Evolutionary conservation across 179 eudicot genomes (phyloP).

Genomic region (Corrigiola litoralis): DNA sequence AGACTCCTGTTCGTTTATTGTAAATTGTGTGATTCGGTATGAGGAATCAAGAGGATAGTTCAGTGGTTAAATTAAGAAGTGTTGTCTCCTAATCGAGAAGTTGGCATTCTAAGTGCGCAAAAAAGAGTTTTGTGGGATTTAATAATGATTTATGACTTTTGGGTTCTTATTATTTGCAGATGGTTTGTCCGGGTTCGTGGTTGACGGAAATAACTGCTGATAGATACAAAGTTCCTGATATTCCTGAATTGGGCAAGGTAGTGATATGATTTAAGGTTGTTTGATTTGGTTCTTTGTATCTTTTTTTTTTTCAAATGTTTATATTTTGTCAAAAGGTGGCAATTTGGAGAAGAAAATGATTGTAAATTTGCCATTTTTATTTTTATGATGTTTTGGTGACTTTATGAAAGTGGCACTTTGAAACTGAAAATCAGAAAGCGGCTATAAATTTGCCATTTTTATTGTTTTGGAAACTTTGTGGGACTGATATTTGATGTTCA

Average conservation of each 20-base stretch:
- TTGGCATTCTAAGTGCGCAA: too few species aligned
- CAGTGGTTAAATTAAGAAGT: too few species aligned
- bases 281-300: not conserved
- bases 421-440: too few species aligned
- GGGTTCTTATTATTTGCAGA: conserved; percentile 17
- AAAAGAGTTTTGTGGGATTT: not conserved
- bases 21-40: too few species aligned
- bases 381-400: too few species aligned
- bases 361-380: too few species aligned
- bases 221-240: conserved; percentile 30
- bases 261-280: too few species aligned
- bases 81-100: too few species aligned
- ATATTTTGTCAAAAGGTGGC: not conserved
- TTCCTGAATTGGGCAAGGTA: conserved; percentile 24
- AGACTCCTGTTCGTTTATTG: too few species aligned
- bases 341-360: not conserved
- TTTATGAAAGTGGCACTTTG: too few species aligned
- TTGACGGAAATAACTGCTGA: conserved; percentile 33
- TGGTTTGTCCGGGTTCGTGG: conserved; percentile 37
- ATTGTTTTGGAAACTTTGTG: not conserved
- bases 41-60: too few species aligned
- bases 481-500: not conserved
- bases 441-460: not conserved
- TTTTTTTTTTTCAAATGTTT: not conserved
- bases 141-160: not conserved